Conservation (phyloP, 176 grass and related monocot genomes). For the Zoysia pacifica region DNA sequence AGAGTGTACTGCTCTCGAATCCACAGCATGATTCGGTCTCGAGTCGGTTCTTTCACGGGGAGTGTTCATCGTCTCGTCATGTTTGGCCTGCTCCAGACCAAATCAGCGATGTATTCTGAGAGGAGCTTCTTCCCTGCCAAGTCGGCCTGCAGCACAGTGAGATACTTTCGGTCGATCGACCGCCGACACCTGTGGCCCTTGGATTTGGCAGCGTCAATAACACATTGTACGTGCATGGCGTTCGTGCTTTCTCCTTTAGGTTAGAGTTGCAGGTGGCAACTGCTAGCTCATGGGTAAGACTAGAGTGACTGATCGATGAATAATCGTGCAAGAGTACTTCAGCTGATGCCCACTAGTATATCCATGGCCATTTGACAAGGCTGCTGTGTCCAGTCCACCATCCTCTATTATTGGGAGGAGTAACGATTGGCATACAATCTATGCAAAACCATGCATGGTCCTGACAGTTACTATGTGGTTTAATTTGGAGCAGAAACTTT, state of each 20-base stretch:
- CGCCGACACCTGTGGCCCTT: constrained; percentile 24
- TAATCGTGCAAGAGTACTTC: constrained; percentile 9
- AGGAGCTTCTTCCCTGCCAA: background rate
- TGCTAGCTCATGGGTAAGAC: constrained; percentile 31
- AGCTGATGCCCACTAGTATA: background rate
- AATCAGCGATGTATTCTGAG: constrained; percentile 3
- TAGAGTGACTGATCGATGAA: background rate
- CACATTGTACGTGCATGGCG: background rate
- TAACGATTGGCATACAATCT: constrained; percentile 6
- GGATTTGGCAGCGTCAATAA: constrained; percentile 29
- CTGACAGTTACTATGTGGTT: too few relatives aligned
- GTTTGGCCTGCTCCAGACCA: background rate
- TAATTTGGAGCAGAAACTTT: too few relatives aligned
- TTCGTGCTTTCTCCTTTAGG: background rate
- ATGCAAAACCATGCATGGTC: constrained; percentile 20
- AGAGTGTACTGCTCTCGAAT: too few relatives aligned
- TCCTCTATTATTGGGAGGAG: background rate
- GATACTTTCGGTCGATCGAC: constrained; percentile 21
- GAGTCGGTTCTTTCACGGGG: constrained; percentile 21
- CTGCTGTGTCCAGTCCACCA: constrained; percentile 25
- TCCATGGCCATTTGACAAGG: constrained; percentile 18
- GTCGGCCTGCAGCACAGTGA: constrained; percentile 26
- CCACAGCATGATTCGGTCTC: constrained; percentile 15
- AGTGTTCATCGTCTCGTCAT: constrained; percentile 27
- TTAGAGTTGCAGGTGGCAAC: background rate